Percentiles rank a stretch among this genome's conserved stretches.
These are phyloP conservation scores for Colletotrichum eleusines DNA, from an alignment of 2,329 filamentous ascomycete species.

Conservation along the genomic window DNA sequence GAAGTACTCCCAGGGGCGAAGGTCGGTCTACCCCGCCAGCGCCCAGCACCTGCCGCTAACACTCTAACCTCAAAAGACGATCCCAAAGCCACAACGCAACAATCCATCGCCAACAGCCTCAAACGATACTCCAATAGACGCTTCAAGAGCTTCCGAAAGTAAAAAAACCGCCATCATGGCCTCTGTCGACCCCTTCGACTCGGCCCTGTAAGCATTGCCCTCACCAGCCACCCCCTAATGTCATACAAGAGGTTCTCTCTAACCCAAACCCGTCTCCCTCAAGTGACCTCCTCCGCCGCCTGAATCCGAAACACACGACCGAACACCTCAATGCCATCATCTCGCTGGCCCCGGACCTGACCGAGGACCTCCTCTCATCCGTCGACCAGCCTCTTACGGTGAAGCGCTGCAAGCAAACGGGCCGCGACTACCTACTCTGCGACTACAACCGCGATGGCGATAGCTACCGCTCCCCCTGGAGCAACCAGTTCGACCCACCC, in stretches of 20 bases:
- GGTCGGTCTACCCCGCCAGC: slow-evolving; percentile 24
- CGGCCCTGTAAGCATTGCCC: slow-evolving; percentile 72
- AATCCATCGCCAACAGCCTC: slow-evolving; percentile 10
- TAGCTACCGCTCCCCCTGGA: slow-evolving; percentile 98
- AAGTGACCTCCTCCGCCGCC: slow-evolving; percentile 96
- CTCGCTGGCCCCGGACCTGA: slow-evolving; percentile 87
- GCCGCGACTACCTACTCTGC: slow-evolving; percentile 96
- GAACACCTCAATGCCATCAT: slow-evolving; percentile 91
- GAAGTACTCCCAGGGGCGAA: slow-evolving; percentile 28
- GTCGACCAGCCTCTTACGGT: slow-evolving; percentile 95
- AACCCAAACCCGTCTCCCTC: slow-evolving; percentile 14
- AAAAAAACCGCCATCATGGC: slow-evolving; percentile 54
- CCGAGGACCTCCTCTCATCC: slow-evolving; percentile 96
- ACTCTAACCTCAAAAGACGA: slow-evolving; percentile 23
- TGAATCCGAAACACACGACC: slow-evolving; percentile 93
- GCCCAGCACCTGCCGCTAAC: slow-evolving; percentile 23
- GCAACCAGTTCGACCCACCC: slow-evolving; percentile 96
- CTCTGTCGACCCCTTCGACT: slow-evolving; percentile 77
- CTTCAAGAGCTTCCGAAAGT: background rate
- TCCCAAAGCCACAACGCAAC: slow-evolving; percentile 17
- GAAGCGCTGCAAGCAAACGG: slow-evolving; percentile 86
- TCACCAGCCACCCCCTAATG: slow-evolving; percentile 22
- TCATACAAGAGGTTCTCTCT: slow-evolving; percentile 29
- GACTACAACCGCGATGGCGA: slow-evolving; percentile 99
- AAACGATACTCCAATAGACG: background rate